phyloP scores from a whole-genome alignment of 73 alveolate genomes.

The Symbiodinium pilosum region DNA sequence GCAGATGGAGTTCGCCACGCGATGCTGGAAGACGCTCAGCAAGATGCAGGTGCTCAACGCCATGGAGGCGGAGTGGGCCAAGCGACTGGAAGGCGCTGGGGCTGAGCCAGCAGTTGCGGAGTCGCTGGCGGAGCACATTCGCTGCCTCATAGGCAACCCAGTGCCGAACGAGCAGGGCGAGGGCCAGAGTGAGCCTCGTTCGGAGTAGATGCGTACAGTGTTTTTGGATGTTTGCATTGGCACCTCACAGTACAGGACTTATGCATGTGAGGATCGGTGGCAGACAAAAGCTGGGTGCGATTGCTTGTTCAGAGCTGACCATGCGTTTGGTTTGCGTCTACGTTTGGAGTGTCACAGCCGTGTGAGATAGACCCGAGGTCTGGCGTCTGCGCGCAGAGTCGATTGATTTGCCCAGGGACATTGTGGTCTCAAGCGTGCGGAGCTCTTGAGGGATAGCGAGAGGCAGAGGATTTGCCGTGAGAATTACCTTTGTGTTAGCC shows the following conservation, averaged over 20 bases:
- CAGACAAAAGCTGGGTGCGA: constrained; percentile 2
- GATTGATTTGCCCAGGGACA: too few species aligned
- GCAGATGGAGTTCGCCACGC: background rate
- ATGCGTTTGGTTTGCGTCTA: too few species aligned
- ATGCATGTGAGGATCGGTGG: constrained; percentile 15
- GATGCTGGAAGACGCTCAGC: background rate
- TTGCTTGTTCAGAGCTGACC: background rate
- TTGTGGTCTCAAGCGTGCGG: too few species aligned
- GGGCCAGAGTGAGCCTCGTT: constrained; percentile 17
- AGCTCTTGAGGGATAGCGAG: too few species aligned
- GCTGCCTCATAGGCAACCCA: background rate
- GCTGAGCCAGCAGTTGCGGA: background rate
- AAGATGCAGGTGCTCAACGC: constrained; percentile 30
- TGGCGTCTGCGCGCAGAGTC: too few species aligned
- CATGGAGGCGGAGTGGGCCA: constrained; percentile 19
- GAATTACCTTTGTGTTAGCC: too few species aligned
- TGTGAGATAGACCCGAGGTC: too few species aligned
- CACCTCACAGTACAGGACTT: background rate
- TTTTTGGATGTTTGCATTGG: background rate
- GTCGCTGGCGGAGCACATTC: constrained; percentile 16
- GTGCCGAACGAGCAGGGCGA: constrained; percentile 13
- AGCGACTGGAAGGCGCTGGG: background rate
- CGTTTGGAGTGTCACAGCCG: background rate
- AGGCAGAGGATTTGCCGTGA: too few species aligned
- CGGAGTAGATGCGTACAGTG: background rate